These are phyloP conservation scores for Musa troglodytarum DNA, from an alignment of 176 grass and related monocot genomes.

Conservation along the genomic window DNA sequence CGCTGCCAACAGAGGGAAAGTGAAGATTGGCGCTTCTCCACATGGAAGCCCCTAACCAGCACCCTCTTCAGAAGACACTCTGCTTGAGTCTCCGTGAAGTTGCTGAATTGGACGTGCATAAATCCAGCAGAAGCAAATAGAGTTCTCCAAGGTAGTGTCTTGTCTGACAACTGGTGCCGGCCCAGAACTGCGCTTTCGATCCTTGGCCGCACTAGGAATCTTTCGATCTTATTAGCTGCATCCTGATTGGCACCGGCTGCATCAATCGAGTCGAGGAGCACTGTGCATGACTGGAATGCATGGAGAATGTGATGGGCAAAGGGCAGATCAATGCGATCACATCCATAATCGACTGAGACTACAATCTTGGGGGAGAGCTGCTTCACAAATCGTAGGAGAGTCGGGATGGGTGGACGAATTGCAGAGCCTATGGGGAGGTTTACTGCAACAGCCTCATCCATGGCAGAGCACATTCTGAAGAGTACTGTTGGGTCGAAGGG, in stretches of 20 bases:
- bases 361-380: constrained; percentile 41
- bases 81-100: constrained; percentile 45
- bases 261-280: constrained; percentile 46
- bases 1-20: constrained; percentile 45
- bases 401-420: background rate
- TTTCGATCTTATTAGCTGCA: constrained; percentile 34
- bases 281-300: constrained; percentile 27
- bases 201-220: constrained; percentile 44
- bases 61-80: constrained; percentile 49
- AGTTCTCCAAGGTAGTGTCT: constrained; percentile 29
- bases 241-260: constrained; percentile 23
- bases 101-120: constrained; percentile 34
- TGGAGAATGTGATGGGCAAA: constrained; percentile 32
- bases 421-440: constrained; percentile 33
- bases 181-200: constrained; percentile 21
- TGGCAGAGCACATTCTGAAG: background rate
- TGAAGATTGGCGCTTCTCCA: constrained; percentile 24
- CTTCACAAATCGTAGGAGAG: constrained; percentile 37
- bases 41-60: constrained; percentile 38
- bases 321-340: constrained; percentile 30
- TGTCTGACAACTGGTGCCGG: background rate
- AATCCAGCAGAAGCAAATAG: constrained; percentile 36
- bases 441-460: constrained; percentile 35
- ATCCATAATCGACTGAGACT: constrained; percentile 52
- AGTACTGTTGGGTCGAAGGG: constrained; percentile 14